Base-by-base conservation (phyloP, 441 rosid genomes). In the Pelargonium citronellum region DNA sequence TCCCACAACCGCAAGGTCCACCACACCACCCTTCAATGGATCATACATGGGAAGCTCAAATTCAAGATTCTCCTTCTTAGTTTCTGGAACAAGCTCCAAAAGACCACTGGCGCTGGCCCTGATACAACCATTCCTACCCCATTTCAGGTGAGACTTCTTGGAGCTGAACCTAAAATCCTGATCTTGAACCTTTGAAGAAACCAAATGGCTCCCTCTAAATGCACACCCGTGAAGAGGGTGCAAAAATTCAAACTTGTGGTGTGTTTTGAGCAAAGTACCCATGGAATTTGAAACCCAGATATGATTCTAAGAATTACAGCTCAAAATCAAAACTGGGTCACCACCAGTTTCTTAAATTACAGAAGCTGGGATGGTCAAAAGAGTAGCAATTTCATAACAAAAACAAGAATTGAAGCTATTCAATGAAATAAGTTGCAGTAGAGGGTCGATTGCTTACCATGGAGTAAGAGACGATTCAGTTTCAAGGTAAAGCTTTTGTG, bases 1-100 rank as follows among this genome's bases (percentile, higher is more conserved):
- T 22, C 98, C 98, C 5, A 93, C 98, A 34, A 93, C 91, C 0
- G 97, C 98, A 47, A 91, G 82, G 76, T 93, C 98, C 65, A 89
- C 88, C 13, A 82, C 83, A 60, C 71, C 74, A 11, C 83, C 87
- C 80, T 83, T 86, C 8, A 89, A 81, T 7, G 91, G 79, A 70
- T 93, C 89, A 72, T 82, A 87, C 71, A 86, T 11, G 39, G 97
- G 98, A 71, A 91, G 95, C 76, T 91, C 97, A 69, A 86, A 83
- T 1, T 91, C 95, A 57, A 93, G 96, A 79, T 73, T 91, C 77
- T 93, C 97, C 82, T 83, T 88, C 85, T 86, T 93, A 70, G 89
- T 83, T 77, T 86, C 95, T 19, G 96, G 98, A 64, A 93, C 96
- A 69, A 91, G 91, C 81, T 91, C 95, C 81, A 91, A 72, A 75